Evolutionary conservation across 83 land plant species (phyloP), one percentile per base, ranked within the genome.

Genomic region (Picea abies): DNA sequence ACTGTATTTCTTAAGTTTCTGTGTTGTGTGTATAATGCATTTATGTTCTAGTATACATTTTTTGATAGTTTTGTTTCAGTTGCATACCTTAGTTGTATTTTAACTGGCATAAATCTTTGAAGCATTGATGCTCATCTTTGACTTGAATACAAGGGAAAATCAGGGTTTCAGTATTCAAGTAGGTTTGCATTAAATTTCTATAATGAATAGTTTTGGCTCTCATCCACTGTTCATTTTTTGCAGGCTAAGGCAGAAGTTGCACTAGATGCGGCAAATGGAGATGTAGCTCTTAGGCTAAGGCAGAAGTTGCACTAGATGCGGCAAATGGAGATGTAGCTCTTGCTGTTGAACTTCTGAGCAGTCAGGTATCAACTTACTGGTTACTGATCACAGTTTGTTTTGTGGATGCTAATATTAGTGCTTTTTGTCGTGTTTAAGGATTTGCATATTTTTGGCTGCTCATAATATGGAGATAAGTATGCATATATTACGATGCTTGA

Each of bases 241-340:
- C 62, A 76, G 79, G 56, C 61, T 56, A 76, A 76, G 61, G 79
- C 62, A 76, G 79, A 76, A 19, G 79, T 76, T 76, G 79, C 79
- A 56, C 35, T 76, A 29, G 61, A 15, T 52, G 79, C 79, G 22
- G 79, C 79, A 25, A 76, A 76, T 76, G 79, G 79, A 76, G 79
- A 76, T 4, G 0, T 76, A 23, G 12, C 32, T 76, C 79, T 76
- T 25, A 76, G 79, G 56, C 61, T 56, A 76, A 76, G 61, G 79
- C 62, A 76, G 79, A 76, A 19, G 79, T 76, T 76, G 79, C 79
- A 56, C 35, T 76, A 29, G 61, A 15, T 52, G 79, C 79, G 22
- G 79, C 79, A 25, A 76, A 76, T 76, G 79, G 79, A 76, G 79
- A 76, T 4, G 0, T 76, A 23, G 12, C 32, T 76, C 79, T 76